Base-by-base conservation (phyloP, 441 rosid genomes). In the Adansonia rubrostipa region DNA sequence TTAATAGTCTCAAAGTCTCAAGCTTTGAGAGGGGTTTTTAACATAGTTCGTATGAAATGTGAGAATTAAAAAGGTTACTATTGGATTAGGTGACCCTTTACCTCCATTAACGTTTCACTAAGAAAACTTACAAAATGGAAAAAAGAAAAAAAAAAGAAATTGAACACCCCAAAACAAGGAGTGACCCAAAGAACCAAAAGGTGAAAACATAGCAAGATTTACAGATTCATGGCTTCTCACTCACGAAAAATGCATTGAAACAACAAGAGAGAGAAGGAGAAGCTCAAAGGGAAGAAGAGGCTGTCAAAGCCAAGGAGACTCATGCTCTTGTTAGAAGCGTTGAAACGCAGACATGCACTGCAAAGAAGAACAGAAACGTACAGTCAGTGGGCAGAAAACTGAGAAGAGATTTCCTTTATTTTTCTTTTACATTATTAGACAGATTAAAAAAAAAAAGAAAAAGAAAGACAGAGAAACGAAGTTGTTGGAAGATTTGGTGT, bases 41-140 rank as follows among this genome's bases (percentile, higher is more conserved):
- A 64, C 20, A 64, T 0, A 20, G 28, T 19, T 58, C 5, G 63
- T 19, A 36, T n/a, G n/a, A 64, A 64, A 64, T 64, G 48, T 36
- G 47, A 70, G 11, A 7, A 70, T 50, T 70, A 50, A 22, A 70
- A 6, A 13, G 73, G 77, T 78, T 81, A 81, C 79, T 80, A 77
- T 77, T 54, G 88, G 84, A 82, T 84, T 88, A 81, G 91, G 80
- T 81, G 81, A 76, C 63, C 40, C 75, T 67, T 73, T 82, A 81
- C 85, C 82, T 82, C 87, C 89, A 86, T 86, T 65, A 77, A 80
- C 57, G 80, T 42, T 66, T 22, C 53, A 56, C 61, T 58, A 54
- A 78, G 45, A 71, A 81, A 50, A 71, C 19, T 65, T 71, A 45
- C 14, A 17, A 51, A 56, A 56, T 10, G 47, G n/a, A 9, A 47